A percentile compares a stretch with the other conserved stretches of the same genome.
phyloP scores from a whole-genome alignment of 2,329 filamentous ascomycete species.

The Hansfordia pulvinata region DNA sequence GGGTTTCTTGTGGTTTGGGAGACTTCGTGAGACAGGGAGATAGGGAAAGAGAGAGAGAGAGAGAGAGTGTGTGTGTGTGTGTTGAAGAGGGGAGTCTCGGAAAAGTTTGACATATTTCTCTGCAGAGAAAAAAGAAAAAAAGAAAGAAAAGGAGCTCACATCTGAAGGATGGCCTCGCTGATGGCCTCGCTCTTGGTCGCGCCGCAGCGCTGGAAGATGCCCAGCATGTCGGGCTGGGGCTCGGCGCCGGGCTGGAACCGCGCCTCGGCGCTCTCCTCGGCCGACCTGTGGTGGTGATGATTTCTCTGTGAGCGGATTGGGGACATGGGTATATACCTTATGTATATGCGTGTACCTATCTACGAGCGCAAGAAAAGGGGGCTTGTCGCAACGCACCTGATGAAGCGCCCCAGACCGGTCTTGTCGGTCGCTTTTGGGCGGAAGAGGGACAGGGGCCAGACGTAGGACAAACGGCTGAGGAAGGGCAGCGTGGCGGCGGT shows the following conservation, averaged over 20 bases:
- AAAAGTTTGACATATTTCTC: no score
- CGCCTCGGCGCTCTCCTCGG: constrained; percentile 5
- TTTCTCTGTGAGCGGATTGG: no score
- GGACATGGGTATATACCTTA: no score
- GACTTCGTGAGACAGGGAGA: no score
- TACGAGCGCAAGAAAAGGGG: no score
- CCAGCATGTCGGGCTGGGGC: constrained; percentile 5
- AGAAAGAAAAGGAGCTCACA: constrained; percentile 4
- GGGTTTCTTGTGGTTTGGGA: no score
- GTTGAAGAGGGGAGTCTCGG: no score
- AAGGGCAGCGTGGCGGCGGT: constrained; percentile 6
- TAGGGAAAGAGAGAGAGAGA: no score
- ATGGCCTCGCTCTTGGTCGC: constrained; percentile 5
- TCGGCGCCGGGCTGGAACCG: constrained; percentile 3
- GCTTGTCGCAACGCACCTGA: constrained; percentile 2
- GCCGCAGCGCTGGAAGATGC: constrained; percentile 4
- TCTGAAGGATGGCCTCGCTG: constrained; percentile 6
- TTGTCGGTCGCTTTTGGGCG: constrained; percentile 5
- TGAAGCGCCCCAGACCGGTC: constrained; percentile 5
- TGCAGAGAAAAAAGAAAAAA: neutral
- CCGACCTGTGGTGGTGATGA: constrained; percentile 1
- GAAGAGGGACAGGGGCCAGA: constrained; percentile 6
- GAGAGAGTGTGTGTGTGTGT: no score
- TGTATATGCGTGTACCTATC: no score
- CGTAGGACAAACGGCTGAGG: constrained; percentile 4